A percentile compares a stretch with the other conserved stretches of the same genome.
Evolutionary conservation across 2,329 filamentous ascomycete genomes (phyloP).

Genomic region (Atkinsonella hypoxylon): DNA sequence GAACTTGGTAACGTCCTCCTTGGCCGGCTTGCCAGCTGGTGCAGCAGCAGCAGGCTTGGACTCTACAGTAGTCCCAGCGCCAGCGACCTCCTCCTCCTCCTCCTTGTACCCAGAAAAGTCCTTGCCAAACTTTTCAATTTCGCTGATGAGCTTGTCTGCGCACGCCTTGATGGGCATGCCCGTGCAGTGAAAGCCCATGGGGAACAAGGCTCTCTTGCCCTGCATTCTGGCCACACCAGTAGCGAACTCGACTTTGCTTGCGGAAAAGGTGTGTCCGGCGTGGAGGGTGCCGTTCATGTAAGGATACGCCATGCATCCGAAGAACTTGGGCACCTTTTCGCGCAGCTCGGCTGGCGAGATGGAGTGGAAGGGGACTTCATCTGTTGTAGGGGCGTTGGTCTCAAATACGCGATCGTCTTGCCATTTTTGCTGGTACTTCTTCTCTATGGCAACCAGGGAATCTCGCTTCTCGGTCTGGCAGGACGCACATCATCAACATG

Average conservation of each 20-base stretch:
- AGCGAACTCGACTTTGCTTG: conserved; percentile 86
- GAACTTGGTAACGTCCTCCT: conserved; percentile 85
- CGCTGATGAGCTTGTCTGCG: conserved; percentile 84
- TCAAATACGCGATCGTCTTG: conserved; percentile 55
- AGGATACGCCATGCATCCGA: conserved; percentile 44
- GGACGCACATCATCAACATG: neutral
- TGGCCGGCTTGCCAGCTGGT: conserved; percentile 50
- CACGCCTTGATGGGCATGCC: conserved; percentile 98
- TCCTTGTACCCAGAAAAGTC: conserved; percentile 70
- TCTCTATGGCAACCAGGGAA: conserved; percentile 69
- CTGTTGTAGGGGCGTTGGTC: conserved; percentile 66
- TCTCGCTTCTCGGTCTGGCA: conserved; percentile 75
- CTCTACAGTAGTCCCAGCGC: conserved; percentile 29
- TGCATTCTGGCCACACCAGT: conserved; percentile 81
- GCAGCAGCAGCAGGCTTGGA: conserved; percentile 21
- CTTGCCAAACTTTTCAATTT: conserved; percentile 79
- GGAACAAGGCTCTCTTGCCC: conserved; percentile 77
- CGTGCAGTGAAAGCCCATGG: conserved; percentile 83
- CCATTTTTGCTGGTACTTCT: conserved; percentile 74
- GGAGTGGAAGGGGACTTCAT: conserved; percentile 64
- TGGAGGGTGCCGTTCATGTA: conserved; percentile 87
- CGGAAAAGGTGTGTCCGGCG: conserved; percentile 84
- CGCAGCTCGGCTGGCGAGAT: conserved; percentile 65
- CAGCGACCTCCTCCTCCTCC: conserved; percentile 33
- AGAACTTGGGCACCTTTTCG: conserved; percentile 80